Base-by-base conservation (phyloP, 2,329 filamentous ascomycete species). In the Cercospora zeina region DNA sequence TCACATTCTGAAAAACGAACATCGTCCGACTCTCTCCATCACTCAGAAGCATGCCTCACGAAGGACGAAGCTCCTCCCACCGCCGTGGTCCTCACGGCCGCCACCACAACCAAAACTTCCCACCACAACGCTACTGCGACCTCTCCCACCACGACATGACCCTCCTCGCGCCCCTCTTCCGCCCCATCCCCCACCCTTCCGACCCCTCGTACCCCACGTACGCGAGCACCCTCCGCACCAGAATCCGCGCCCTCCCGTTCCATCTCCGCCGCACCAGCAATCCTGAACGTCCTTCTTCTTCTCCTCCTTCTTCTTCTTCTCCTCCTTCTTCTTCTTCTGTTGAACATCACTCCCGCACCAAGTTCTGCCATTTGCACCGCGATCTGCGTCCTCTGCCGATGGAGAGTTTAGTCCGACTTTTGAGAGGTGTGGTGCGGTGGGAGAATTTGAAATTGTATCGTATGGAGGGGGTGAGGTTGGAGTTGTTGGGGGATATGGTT, bases 341-440 rank as follows among this genome's bases (percentile, higher is more conserved):
- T 4, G 13, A 49, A 2, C 19, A 47, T 0, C 10, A 27, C 4
- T n/a, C n/a, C n/a, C 64, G 63, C 2, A 63, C 65, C 2, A 42
- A 51, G 21, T 65, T 69, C 36, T 72, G 71, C 55, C 47, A 39
- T 7, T 2, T 65, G 13, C 71, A 72, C 59, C 55, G 65, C 24
- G 65, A 69, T 16, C 50, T 72, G 3, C 68, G 64, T 27, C 50
- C 62, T 1, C 30, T 64, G 3, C 68, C 68, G 0, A 54, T 73
- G 19, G 51, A 62, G 16, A 67, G 66, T 55, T 51, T 72, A 1
- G 63, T 70, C 34, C 30, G 59, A 16, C 6, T 2, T 24, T 11
- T 58, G n/a, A 39, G 31, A 19, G n/a, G 65, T 16, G 68, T 65
- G n/a, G 58, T 68, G 3, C 54, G 59, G 1, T 50, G 49, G 9